Evolutionary conservation across 495 filamentous ascomycete genomes (phyloP), one percentile per base, ranked within the genome.

Genomic region (Daldinia childiae): DNA sequence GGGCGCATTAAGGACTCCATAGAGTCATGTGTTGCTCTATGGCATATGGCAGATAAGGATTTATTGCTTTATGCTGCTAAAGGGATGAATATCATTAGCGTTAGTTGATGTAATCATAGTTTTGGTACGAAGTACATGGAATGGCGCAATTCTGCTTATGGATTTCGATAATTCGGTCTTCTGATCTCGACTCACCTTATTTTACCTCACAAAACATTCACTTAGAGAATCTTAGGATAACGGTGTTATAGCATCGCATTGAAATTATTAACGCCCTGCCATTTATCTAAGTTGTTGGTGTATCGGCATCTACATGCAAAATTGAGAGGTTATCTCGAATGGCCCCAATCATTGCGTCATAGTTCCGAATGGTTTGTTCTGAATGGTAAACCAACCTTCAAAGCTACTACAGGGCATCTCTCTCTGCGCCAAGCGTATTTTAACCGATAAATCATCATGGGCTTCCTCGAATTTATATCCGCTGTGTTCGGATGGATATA

Each of bases 401-500:
- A 11, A 55, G 8, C 7, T 3, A 32, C 8, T 2, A 32, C 11
- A 34, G 9, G 8, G 32, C 32, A 34, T 34, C 8, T 34, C 1
- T 11, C 9, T 34, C 32, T 2, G 32, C 32, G 32, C 32, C 32
- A 59, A 64, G 52, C 43, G 4, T 32, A 51, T 32, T 71, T 62
- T 71, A 71, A 45, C 57, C 68, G 58, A 32, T 14, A n/a, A 26
- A 48, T 21, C 43, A 69, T 62, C 61, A 78, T 79, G 74, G 21
- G 50, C 29, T 79, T 83, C 62, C 77, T 83, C 50, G 60, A 62
- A 17, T 59, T 82, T n/a, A 29, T 87, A 9, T 90, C 88, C n/a
- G 76, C 73, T 62, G 14, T 86, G 0, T 83, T 89, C 51, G 88
- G 88, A 69, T 88, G 87, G 85, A 63, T 84, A 61, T 90, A 90